Base-by-base conservation (phyloP, 164 flowering plant genomes). In the Vitis rupestris region DNA sequence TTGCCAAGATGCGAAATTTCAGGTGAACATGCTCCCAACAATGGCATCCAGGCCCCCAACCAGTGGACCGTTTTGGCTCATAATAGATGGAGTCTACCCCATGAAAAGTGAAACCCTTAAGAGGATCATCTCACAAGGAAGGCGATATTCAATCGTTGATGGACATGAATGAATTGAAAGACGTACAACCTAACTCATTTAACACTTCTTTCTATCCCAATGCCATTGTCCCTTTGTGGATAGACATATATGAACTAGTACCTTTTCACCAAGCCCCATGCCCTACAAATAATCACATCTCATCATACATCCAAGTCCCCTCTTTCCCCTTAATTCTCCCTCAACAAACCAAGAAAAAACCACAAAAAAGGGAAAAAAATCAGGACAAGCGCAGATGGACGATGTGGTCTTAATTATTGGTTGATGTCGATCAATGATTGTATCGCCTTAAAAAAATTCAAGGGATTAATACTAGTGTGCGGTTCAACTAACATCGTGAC, bases 141-240 rank as follows among this genome's bases (percentile, higher is more conserved):
- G 12, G 54, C 13, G 50, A 15, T 12, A 58, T 48, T 2, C 1
- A 15, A 49, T 13, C n/a, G 56, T 55, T 70, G 52, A 54, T 44
- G 52, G 66, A 53, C 59, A 16, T n/a, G 13, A 8, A 29, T 9
- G 23, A 23, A 3, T 8, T 64, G 68, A 57, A 49, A 58, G 70
- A 72, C 70, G 8, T 29, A 11, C 14, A 72, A 72, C 75, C 70
- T 65, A 65, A 27, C 74, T 14, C 65, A 30, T 29, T 58, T 50
- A 50, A 58, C 64, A 56, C 10, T 27, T 64, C 44, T 50, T 49
- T 57, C 15, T 58, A 9, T 65, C 50, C 17, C 30, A 7, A 1
- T 65, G 49, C 58, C 51, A n/a, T 19, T 58, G 68, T 72, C 59
- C n/a, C 11, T 59, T 8, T 65, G 52, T 55, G 14, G 29, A 10